These are phyloP conservation scores for Fraxinus nigra DNA, from an alignment of 305 asterid species.

Conservation along the genomic window DNA sequence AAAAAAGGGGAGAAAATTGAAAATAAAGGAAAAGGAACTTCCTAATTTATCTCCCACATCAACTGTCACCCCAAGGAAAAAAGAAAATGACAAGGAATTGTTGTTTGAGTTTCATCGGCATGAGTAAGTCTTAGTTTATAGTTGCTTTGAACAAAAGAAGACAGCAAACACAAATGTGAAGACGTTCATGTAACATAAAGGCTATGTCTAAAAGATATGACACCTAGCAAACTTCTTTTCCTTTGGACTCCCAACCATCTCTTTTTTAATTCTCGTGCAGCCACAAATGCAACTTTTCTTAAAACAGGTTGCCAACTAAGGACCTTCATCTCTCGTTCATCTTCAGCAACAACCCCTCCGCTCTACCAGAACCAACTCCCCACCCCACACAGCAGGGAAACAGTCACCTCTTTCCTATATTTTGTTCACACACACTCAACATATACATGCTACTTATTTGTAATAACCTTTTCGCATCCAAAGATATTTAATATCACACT, in stretches of 20 bases:
- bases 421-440: not conserved
- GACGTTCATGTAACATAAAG: not conserved
- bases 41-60: slow-evolving; percentile 13
- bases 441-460: not conserved
- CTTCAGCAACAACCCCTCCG: not conserved
- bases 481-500: not conserved
- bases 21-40: slow-evolving; percentile 20
- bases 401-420: not conserved
- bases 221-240: not conserved
- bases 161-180: not conserved
- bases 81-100: not conserved
- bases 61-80: slow-evolving; percentile 23
- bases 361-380: not conserved
- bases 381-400: not conserved
- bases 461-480: not conserved
- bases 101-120: not conserved
- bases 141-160: not conserved
- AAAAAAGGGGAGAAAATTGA: slow-evolving; percentile 15
- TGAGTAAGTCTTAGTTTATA: not conserved
- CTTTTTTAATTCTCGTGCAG: not conserved
- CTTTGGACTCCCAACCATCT: slow-evolving; percentile 2
- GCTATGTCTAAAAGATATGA: not conserved
- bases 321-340: not conserved
- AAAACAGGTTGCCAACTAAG: not conserved
- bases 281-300: not conserved